Evolutionary conservation across 2,329 filamentous ascomycete species (phyloP).

Genomic region (Colletotrichum shisoi): DNA sequence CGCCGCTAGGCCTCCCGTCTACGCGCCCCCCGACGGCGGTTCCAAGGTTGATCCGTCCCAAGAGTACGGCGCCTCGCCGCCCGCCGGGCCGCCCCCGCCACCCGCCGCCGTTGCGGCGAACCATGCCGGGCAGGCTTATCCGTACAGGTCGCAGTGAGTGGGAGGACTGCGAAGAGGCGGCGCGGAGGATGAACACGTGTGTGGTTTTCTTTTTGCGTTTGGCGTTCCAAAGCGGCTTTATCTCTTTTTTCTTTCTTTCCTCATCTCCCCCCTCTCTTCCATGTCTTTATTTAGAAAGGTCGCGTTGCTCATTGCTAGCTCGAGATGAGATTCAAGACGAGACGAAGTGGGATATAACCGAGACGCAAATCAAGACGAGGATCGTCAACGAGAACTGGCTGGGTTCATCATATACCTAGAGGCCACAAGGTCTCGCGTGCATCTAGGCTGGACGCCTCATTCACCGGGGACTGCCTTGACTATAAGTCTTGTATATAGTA

Average conservation of each 20-base stretch:
- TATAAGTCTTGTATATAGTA: conserved; percentile 26
- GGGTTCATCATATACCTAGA: neutral
- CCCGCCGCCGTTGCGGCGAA: conserved; percentile 43
- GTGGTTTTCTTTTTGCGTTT: conserved; percentile 20
- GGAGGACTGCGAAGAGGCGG: conserved; percentile 32
- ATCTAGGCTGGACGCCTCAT: conserved; percentile 17
- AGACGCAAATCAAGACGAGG: conserved; percentile 2
- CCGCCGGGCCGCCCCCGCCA: conserved; percentile 59
- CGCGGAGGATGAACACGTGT: conserved; percentile 16
- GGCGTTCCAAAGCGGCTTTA: conserved; percentile 13
- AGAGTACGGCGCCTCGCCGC: conserved; percentile 48
- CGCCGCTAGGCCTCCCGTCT: conserved; percentile 60
- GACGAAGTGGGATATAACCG: conserved; percentile 6
- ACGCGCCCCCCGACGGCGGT: conserved; percentile 59
- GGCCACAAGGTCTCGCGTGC: neutral
- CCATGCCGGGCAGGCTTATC: conserved; percentile 49
- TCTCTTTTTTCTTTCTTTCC: no score
- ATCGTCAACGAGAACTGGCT: neutral
- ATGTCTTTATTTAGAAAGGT: neutral
- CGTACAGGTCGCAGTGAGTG: conserved; percentile 40
- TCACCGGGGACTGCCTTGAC: conserved; percentile 11
- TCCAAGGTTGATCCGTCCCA: conserved; percentile 61
- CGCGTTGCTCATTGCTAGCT: conserved; percentile 15
- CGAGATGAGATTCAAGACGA: neutral
- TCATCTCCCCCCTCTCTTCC: no score